phyloP scores from a whole-genome alignment of 78 protist genomes.

The Emiliania huxleyi region DNA sequence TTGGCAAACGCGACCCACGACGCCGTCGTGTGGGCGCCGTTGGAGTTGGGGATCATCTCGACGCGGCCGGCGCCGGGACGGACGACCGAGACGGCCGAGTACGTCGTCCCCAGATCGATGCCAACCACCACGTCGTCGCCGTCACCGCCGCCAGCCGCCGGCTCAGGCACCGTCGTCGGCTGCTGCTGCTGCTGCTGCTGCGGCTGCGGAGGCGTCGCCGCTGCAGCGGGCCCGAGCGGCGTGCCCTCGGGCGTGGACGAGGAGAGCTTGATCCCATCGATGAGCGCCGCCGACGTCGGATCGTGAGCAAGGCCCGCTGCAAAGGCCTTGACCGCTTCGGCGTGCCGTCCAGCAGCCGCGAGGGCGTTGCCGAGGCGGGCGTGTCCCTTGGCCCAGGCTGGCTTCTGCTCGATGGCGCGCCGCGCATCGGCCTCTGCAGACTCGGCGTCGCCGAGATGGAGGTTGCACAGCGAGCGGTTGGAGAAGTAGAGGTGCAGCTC shows the following conservation, averaged over 20 bases:
- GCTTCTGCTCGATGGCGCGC: not conserved
- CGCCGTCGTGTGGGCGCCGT: slow-evolving; percentile 65
- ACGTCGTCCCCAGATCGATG: slow-evolving; percentile 94
- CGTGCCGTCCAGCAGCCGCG: not conserved
- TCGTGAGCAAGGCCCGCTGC: not conserved
- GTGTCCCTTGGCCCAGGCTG: not conserved
- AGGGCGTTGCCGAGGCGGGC: not conserved
- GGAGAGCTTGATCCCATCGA: not conserved
- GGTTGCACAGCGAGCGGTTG: not conserved
- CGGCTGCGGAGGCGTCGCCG: too few relatives aligned
- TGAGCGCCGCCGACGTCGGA: not conserved
- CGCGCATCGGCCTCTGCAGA: not conserved
- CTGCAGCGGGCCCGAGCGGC: not conserved
- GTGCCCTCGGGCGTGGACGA: not conserved
- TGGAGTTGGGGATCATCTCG: slow-evolving; percentile 52
- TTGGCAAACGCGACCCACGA: slow-evolving; percentile 61
- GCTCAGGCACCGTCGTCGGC: too few relatives aligned
- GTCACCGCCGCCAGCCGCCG: too few relatives aligned
- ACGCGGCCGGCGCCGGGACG: slow-evolving; percentile 14
- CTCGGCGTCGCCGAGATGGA: not conserved
- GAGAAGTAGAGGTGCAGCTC: not conserved
- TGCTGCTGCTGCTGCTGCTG: too few relatives aligned
- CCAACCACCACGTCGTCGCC: slow-evolving; percentile 67
- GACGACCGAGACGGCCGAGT: slow-evolving; percentile 87
- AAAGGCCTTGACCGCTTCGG: not conserved